Percentiles rank a stretch among this genome's conserved stretches.
Evolutionary conservation across 768 basidiomycete genomes (phyloP).

Genomic region (Amanita pallidorosea): DNA sequence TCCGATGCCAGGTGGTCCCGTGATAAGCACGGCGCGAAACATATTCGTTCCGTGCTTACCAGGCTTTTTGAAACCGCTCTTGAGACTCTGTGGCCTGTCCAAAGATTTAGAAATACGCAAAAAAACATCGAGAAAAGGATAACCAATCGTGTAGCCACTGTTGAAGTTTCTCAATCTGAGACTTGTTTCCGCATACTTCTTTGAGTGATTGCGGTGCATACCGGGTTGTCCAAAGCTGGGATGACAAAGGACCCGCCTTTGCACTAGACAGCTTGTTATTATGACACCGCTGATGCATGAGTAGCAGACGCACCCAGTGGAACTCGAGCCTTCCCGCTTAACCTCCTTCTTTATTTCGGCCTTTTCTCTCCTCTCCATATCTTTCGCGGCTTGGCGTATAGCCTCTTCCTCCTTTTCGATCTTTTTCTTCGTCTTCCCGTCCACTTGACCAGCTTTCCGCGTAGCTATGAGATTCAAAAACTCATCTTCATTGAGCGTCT

Average conservation of each 20-base stretch:
- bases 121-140: not conserved
- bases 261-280: not conserved
- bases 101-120: not conserved
- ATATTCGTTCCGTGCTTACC: conserved; percentile 85
- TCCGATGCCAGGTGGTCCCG: conserved; percentile 93
- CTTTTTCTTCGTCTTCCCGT: conserved; percentile 77
- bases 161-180: conserved; percentile 78
- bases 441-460: conserved; percentile 48
- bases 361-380: conserved; percentile 69
- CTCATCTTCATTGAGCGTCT: conserved; percentile 75
- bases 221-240: conserved; percentile 89
- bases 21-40: conserved; percentile 81
- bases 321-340: conserved; percentile 4
- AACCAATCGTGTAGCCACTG: conserved; percentile 87
- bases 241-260: conserved; percentile 30
- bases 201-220: conserved; percentile 85
- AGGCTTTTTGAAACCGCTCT: conserved; percentile 82
- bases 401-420: conserved; percentile 71
- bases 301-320: not conserved
- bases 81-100: conserved; percentile 64
- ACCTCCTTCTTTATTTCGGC: conserved; percentile 26
- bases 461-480: conserved; percentile 78
- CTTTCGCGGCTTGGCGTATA: conserved; percentile 61
- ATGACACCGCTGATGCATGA: not conserved
- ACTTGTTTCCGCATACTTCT: conserved; percentile 95